Conservation (phyloP, 805 yeast genomes). For the Lachancea dasiensis region DNA sequence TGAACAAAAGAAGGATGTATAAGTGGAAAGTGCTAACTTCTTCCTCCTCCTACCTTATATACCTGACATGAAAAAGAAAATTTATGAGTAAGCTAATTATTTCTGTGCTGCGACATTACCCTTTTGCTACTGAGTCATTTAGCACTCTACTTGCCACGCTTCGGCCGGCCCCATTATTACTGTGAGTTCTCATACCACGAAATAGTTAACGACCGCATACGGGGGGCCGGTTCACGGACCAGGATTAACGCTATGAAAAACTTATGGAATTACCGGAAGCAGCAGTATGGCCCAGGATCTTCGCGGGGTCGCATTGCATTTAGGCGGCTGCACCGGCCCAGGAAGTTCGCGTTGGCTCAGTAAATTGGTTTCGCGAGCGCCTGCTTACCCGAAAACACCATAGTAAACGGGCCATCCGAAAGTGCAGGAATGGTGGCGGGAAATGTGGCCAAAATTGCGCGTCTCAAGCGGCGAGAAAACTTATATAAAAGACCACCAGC, state of each 20-base stretch:
- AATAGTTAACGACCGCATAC: background rate
- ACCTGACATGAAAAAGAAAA: too few species aligned
- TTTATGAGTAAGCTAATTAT: too few species aligned
- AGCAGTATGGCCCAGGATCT: constrained; percentile 1
- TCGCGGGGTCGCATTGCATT: too few species aligned
- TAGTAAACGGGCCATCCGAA: background rate
- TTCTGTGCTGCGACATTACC: too few species aligned
- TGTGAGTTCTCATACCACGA: too few species aligned
- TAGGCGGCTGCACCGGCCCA: too few species aligned
- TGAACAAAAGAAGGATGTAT: background rate
- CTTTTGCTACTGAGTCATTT: too few species aligned
- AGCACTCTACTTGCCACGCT: too few species aligned
- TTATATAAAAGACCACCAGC: background rate
- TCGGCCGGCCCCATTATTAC: too few species aligned
- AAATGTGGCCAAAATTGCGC: too few species aligned
- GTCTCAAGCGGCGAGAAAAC: too few species aligned
- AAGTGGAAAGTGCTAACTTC: too few species aligned
- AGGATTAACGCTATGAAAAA: background rate
- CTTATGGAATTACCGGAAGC: background rate
- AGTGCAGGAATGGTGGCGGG: background rate
- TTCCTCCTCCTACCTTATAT: background rate
- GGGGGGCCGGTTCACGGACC: background rate
- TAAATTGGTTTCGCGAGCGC: background rate
- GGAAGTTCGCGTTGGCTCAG: background rate
- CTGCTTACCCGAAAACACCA: background rate